Conservation (phyloP, 2,329 filamentous ascomycete species). For the Hypocrella siamensis region DNA sequence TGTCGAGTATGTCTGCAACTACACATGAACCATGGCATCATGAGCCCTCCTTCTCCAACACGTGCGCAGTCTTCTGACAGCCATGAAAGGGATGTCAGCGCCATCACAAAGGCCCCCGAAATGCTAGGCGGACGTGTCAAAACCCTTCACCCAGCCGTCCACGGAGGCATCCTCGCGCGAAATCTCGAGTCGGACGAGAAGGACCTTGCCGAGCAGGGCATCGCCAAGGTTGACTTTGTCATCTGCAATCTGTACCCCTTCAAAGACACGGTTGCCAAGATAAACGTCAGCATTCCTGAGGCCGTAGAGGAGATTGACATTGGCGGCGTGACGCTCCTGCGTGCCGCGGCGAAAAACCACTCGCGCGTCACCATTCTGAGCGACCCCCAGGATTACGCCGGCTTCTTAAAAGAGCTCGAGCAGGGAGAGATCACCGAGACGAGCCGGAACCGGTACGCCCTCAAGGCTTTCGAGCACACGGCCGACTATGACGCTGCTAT, state of each 20-base stretch:
- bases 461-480: constrained; percentile 98
- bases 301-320: constrained; percentile 99
- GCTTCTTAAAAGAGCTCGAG: constrained; percentile 83
- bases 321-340: constrained; percentile 88
- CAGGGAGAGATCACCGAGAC: constrained; percentile 72
- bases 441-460: constrained; percentile 75
- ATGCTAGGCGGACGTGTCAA: constrained; percentile 80
- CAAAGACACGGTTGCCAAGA: constrained; percentile 94
- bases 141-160: constrained; percentile 90
- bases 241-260: constrained; percentile 99
- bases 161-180: constrained; percentile 81
- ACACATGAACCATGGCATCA: no score
- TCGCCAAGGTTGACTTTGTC: constrained; percentile 87
- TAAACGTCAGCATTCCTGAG: constrained; percentile 92
- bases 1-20: constrained; percentile 89
- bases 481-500: constrained; percentile 94
- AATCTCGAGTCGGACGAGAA: constrained; percentile 93
- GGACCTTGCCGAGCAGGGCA: constrained; percentile 88
- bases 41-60: background rate
- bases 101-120: constrained; percentile 92
- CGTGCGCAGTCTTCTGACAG: background rate
- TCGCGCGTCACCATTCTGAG: constrained; percentile 87
- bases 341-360: constrained; percentile 97
- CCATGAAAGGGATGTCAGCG: constrained; percentile 67
- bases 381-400: constrained; percentile 83